phyloP scores from a whole-genome alignment of 2,329 filamentous ascomycete genomes.

The Cucurbitaria berberidis region DNA sequence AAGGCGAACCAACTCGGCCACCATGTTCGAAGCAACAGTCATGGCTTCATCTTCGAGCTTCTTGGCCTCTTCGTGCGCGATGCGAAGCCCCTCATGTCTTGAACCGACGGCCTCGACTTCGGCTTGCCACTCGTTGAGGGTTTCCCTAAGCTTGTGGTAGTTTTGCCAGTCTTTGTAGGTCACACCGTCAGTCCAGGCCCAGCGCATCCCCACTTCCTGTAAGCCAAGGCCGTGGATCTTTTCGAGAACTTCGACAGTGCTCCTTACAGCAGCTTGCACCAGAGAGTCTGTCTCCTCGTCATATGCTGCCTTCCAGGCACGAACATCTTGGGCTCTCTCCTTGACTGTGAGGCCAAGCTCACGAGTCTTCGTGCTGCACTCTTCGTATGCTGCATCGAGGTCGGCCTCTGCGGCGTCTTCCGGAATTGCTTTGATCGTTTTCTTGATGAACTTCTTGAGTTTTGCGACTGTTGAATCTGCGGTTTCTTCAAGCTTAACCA shows the following conservation, averaged over 20 bases:
- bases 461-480: conserved; percentile 67
- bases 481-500: conserved; percentile 71
- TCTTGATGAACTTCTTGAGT: conserved; percentile 71
- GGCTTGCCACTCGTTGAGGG: conserved; percentile 82
- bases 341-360: conserved; percentile 75
- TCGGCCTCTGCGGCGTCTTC: conserved; percentile 62
- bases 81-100: conserved; percentile 71
- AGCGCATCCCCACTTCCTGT: conserved; percentile 88
- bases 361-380: conserved; percentile 65
- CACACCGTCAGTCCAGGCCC: conserved; percentile 94
- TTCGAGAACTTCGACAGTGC: conserved; percentile 82
- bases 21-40: conserved; percentile 76
- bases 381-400: conserved; percentile 59
- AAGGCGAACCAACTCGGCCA: conserved; percentile 77
- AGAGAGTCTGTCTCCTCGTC: conserved; percentile 71
- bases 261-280: conserved; percentile 75
- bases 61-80: conserved; percentile 70
- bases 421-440: conserved; percentile 61
- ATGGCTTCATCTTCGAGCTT: conserved; percentile 81
- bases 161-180: conserved; percentile 98
- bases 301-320: conserved; percentile 76
- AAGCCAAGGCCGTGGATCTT: conserved; percentile 82
- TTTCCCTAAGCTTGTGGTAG: conserved; percentile 85
- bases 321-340: conserved; percentile 75
- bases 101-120: conserved; percentile 80